Evolutionary conservation across 2,329 filamentous ascomycete genomes (phyloP), one percentile per base, ranked within the genome.

Genomic region (Bipolaris cookei): DNA sequence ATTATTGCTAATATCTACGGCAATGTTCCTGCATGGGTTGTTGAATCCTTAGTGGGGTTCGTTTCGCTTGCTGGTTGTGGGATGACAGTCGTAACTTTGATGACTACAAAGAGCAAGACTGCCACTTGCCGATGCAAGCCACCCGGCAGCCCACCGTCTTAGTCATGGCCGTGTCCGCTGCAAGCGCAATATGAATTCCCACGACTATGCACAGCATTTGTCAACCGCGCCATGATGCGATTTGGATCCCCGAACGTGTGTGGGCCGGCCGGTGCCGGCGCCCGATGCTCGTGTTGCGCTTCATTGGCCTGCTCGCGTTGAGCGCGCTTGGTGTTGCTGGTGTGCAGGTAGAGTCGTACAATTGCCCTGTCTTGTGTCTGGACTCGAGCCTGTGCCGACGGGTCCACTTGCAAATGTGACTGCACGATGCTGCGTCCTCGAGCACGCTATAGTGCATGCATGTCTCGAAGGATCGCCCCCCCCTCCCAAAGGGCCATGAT

Each of bases 381-480:
- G 25, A 28, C 34, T 39, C 28, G 20, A 49, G 21, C 18, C 25
- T 16, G 7, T 18, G 34, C 21, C n/a, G 39, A 42, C 3, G 6
- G 18, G 8, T 20, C 39, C 39, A 25, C 20, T 43, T 11, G 23
- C 14, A 23, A 13, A 25, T 25, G 11, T 28, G 23, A 10, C 11
- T 50, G 35, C 34, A 8, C 21, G 7, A 13, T 34, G 37, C 16
- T 42, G 13, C 30, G 42, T n/a, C 46, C 38, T 58, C 30, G 32
- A 55, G 49, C 38, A 25, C 51, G 18, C 61, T 53, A 62, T 63
- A 21, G 38, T 66, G 62, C 57, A 50, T 51, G 35, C 45, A 38
- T 60, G 59, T 68, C 62, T 63, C 57, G 51, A 56, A 56, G 28
- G 51, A 25, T 25, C 21, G 32, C 51, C 50, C 21, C 32, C 56